A percentile compares a stretch with the other conserved stretches of the same genome.
phyloP scores from a whole-genome alignment of 306 rosid genomes.

The Inga laurina region DNA sequence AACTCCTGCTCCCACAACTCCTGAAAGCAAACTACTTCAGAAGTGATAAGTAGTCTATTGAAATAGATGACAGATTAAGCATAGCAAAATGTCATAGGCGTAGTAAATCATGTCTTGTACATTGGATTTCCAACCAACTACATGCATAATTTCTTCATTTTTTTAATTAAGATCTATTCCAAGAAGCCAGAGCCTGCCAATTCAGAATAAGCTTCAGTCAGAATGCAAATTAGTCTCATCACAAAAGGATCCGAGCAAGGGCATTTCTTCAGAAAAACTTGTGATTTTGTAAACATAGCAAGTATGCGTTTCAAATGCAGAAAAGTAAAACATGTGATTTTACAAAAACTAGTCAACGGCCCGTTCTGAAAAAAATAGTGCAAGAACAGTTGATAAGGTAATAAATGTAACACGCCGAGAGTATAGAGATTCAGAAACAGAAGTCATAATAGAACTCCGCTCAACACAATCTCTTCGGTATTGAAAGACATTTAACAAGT shows the following conservation, averaged over 20 bases:
- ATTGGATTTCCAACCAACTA: neutral
- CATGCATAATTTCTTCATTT: neutral
- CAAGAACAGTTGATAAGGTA: neutral
- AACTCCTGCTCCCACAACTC: constrained; percentile 77
- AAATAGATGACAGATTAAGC: neutral
- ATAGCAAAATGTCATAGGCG: constrained; percentile 15
- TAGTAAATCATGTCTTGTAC: constrained; percentile 5
- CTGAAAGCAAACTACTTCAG: constrained; percentile 83
- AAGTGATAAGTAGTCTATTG: constrained; percentile 46
- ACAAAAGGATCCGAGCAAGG: neutral
- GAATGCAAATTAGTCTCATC: constrained; percentile 20
- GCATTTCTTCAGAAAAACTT: neutral
- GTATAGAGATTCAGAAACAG: neutral
- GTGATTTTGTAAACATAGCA: neutral
- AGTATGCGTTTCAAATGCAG: neutral
- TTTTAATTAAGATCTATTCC: neutral
- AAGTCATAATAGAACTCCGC: neutral
- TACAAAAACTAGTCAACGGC: constrained; percentile 1
- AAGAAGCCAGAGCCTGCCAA: neutral
- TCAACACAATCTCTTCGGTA: neutral
- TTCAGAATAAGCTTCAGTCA: neutral
- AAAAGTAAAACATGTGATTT: neutral
- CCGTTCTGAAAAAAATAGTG: neutral
- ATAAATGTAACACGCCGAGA: neutral
- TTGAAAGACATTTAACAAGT: neutral